A percentile compares a stretch with the other conserved stretches of the same genome.
Evolutionary conservation across 768 basidiomycete species (phyloP).

Genomic region (Pisolithus sp.): DNA sequence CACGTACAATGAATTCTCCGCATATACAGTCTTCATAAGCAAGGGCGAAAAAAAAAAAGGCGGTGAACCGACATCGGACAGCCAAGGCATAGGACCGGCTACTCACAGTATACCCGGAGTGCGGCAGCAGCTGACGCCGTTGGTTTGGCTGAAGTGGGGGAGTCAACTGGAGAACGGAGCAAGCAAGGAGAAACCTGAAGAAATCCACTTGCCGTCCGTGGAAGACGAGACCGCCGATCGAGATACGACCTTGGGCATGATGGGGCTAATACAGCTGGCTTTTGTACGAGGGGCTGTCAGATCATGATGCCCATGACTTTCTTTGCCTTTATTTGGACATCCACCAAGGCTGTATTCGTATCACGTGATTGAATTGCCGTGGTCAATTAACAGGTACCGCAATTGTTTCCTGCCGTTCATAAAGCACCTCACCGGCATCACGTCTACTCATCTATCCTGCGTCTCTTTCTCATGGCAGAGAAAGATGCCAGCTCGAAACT

Average conservation of each 20-base stretch:
- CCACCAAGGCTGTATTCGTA: constrained; percentile 3
- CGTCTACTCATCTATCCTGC: constrained; percentile 13
- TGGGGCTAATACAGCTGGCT: neutral
- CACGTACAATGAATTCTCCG: constrained; percentile 79
- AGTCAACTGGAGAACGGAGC: neutral
- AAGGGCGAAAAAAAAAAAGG: constrained; percentile 7
- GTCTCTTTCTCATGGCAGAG: constrained; percentile 59
- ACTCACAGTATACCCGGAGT: constrained; percentile 76
- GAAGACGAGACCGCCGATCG: constrained; percentile 86
- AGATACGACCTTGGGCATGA: constrained; percentile 90
- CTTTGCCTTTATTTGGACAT: no score
- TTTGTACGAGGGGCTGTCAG: neutral
- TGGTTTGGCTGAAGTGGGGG: constrained; percentile 51
- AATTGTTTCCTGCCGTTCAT: constrained; percentile 22
- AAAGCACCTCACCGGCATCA: constrained; percentile 9
- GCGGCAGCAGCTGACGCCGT: constrained; percentile 74
- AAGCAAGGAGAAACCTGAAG: neutral
- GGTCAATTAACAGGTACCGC: constrained; percentile 7
- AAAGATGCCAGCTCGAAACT: constrained; percentile 72
- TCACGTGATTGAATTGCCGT: constrained; percentile 19
- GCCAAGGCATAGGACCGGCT: constrained; percentile 3
- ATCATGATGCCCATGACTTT: no score
- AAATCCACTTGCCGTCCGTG: constrained; percentile 56
- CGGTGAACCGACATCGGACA: constrained; percentile 3
- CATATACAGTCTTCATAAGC: constrained; percentile 66